These are phyloP conservation scores for Emericellopsis cladophorae DNA, from an alignment of 2,329 filamentous ascomycete species.

Conservation along the genomic window DNA sequence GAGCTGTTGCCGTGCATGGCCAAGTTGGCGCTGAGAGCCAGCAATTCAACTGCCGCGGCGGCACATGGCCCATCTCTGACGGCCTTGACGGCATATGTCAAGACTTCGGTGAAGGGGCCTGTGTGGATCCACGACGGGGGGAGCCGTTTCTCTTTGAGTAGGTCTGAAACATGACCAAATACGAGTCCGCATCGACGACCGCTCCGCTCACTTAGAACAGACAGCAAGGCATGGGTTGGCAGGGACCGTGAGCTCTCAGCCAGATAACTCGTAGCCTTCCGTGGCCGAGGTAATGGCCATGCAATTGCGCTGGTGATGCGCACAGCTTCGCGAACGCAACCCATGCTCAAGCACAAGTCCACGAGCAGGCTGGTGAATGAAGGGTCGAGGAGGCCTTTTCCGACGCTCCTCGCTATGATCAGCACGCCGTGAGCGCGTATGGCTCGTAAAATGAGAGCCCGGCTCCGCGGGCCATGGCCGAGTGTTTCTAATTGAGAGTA, in stretches of 20 bases:
- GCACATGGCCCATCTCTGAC: neutral
- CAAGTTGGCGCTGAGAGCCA: neutral
- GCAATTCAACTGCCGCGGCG: neutral
- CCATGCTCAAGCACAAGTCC: conserved; percentile 13
- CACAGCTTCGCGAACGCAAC: conserved; percentile 14
- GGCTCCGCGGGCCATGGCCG: too few relatives aligned
- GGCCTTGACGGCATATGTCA: neutral
- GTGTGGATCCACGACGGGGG: conserved; percentile 1
- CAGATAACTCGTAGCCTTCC: neutral
- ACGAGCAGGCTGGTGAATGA: conserved; percentile 13
- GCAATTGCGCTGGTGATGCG: conserved; percentile 6
- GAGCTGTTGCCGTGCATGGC: neutral
- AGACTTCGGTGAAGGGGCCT: neutral
- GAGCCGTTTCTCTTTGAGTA: conserved; percentile 1
- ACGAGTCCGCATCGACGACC: neutral
- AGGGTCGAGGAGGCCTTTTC: conserved; percentile 15
- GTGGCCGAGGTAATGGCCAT: neutral
- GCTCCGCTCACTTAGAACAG: neutral
- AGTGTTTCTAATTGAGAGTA: conserved; percentile 19
- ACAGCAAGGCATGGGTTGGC: neutral
- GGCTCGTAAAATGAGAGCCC: too few relatives aligned
- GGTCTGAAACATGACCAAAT: neutral
- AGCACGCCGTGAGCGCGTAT: too few relatives aligned
- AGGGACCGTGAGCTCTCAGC: neutral
- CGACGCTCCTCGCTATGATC: too few relatives aligned